phyloP scores from a whole-genome alignment of 1,284 basidiomycete species.

The Cryptococcus maquisensis region DNA sequence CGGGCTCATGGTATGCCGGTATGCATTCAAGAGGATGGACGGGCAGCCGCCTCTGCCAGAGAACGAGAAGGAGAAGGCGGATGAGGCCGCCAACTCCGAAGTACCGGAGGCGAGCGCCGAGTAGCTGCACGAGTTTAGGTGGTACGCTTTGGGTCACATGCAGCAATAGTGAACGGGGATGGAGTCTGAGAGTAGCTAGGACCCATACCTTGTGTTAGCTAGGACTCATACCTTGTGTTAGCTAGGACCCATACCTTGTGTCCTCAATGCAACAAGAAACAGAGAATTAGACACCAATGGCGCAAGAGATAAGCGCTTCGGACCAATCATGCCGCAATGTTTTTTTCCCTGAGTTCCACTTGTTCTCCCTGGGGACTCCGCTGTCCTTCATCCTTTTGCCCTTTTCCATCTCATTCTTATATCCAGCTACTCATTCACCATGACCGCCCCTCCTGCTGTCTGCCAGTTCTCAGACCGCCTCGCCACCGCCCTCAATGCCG shows the following conservation, averaged over 20 bases:
- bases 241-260: no score
- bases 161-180: no score
- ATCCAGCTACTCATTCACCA: neutral
- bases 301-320: no score
- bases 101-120: no score
- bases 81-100: no score
- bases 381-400: neutral
- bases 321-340: neutral
- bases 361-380: neutral
- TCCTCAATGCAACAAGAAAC: no score
- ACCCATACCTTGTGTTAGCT: no score
- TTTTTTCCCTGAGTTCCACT: neutral
- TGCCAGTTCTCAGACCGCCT: conserved; percentile 46
- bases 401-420: neutral
- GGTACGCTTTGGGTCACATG: no score
- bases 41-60: conserved; percentile 29
- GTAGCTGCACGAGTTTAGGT: no score
- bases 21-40: conserved; percentile 34
- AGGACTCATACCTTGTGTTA: no score
- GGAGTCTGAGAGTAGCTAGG: no score
- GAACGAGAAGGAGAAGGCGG: conserved; percentile 4
- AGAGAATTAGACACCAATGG: no score
- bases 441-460: conserved; percentile 20
- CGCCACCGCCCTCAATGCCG: conserved; percentile 25
- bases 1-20: conserved; percentile 35